Base-by-base conservation (phyloP, 345 rosid species). In the Gossypium longicalyx region DNA sequence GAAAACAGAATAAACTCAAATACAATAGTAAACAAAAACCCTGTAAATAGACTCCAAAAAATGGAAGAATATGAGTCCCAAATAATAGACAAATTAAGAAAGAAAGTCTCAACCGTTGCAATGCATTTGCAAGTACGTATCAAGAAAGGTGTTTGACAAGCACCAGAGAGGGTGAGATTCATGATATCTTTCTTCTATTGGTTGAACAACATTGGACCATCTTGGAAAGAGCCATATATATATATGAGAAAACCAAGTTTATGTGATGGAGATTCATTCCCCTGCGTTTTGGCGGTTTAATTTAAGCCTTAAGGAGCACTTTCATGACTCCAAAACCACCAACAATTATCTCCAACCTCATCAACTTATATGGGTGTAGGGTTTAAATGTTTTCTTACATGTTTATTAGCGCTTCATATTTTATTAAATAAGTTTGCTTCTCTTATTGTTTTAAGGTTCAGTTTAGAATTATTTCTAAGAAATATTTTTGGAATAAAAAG, bases 191-290 rank as follows among this genome's bases (percentile, higher is more conserved):
- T 69, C 12, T 23, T 67, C 10, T 9, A 9, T 68, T 25, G 73
- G 16, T 4, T 70, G 73, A 57, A 23, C 12, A 51, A 43, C 38
- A 51, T 43, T 45, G 71, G 71, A 52, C 47, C 73, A 52, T 43
- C 16, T 16, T 51, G 45, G 10, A 49, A 68, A 20, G 12, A 68
- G 59, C 9, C 43, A 60, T 9, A 13, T n/a, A 60, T 9, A 13
- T n/a, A 56, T 41, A 38, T 56, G 62, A 41, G 12, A 12, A 9
- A 48, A 60, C 5, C 29, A 59, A 23, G 27, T 23, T 34, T 81
- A 74, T 51, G 80, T 65, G 83, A 52, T 71, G 73, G 70, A 59
- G 38, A 23, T 25, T 59, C 53, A 34, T 34, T 34, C 41, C 20
- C 16, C 0, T 3, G 12, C 60, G 8, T 67, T 72, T 72, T 49